phyloP scores from a whole-genome alignment of 75 land plant genomes.

The Isoetes taiwanensis region DNA sequence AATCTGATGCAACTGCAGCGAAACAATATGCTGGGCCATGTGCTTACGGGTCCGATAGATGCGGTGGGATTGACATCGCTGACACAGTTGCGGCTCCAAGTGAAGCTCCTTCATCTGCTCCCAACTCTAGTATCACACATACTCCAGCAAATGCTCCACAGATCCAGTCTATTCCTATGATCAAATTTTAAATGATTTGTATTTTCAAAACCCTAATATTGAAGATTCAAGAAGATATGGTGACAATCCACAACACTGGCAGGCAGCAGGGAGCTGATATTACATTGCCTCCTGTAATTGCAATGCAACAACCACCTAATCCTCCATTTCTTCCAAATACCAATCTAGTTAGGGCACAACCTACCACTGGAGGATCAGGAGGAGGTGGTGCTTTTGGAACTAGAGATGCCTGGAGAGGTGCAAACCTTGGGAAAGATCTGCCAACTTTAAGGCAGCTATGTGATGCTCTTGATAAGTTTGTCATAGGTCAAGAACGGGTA shows the following conservation, averaged over 20 bases:
- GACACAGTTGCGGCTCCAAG: too few relatives aligned
- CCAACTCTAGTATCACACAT: too few relatives aligned
- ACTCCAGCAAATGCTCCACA: too few relatives aligned
- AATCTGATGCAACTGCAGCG: too few relatives aligned
- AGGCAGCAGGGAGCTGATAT: neutral
- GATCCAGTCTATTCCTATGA: too few relatives aligned
- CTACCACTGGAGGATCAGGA: neutral
- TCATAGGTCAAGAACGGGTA: neutral
- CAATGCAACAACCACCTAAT: neutral
- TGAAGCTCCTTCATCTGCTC: too few relatives aligned
- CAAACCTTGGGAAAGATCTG: neutral
- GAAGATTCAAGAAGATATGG: constrained; percentile 6
- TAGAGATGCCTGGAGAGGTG: neutral
- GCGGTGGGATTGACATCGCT: too few relatives aligned
- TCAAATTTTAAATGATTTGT: too few relatives aligned
- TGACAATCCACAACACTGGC: constrained; percentile 2
- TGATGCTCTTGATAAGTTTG: constrained; percentile 8
- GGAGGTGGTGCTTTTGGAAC: neutral
- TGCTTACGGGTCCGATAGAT: too few relatives aligned
- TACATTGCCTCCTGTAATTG: neutral
- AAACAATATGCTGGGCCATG: too few relatives aligned
- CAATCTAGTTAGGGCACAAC: neutral
- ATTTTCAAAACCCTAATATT: too few relatives aligned
- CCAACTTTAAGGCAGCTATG: neutral
- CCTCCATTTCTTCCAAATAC: constrained; percentile 3